Conservation (phyloP, 129 eudicot genomes). For the Ambrosia trifida region DNA sequence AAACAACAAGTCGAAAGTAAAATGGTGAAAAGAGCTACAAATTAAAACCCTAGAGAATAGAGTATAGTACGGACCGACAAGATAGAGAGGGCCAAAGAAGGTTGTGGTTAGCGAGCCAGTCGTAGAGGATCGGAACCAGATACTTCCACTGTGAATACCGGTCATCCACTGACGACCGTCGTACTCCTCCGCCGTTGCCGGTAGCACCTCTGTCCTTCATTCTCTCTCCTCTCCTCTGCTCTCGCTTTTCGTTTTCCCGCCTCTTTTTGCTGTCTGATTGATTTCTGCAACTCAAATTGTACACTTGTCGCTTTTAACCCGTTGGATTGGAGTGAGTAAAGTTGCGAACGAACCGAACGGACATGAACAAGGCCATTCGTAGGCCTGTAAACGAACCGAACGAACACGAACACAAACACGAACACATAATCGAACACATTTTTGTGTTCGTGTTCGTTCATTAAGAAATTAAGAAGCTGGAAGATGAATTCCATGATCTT, state of each 20-base stretch:
- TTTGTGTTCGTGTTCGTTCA: no score
- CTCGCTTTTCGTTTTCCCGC: slow-evolving; percentile 2
- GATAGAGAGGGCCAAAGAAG: slow-evolving; percentile 94
- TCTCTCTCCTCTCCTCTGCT: slow-evolving; percentile 15
- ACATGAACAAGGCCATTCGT: no score
- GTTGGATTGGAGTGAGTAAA: no score
- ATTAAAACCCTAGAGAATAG: slow-evolving; percentile 30
- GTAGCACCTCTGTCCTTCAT: slow-evolving; percentile 37
- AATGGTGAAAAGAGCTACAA: not conserved
- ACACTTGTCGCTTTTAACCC: slow-evolving; percentile 7
- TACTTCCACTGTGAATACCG: slow-evolving; percentile 75
- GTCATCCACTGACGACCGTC: slow-evolving; percentile 49
- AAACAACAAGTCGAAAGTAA: not conserved
- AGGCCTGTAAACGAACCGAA: no score
- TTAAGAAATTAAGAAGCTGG: no score
- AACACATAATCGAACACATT: no score
- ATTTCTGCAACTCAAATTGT: slow-evolving; percentile 5
- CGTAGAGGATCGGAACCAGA: slow-evolving; percentile 78
- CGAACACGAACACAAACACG: no score
- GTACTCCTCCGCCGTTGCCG: slow-evolving; percentile 33
- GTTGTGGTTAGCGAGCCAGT: slow-evolving; percentile 88
- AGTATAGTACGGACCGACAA: slow-evolving; percentile 53
- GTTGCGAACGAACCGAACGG: no score
- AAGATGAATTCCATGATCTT: no score
- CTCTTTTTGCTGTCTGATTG: slow-evolving; percentile 7